These are phyloP conservation scores for Petunia axillaris DNA, from an alignment of 257 asterid genomes.

Conservation along the genomic window DNA sequence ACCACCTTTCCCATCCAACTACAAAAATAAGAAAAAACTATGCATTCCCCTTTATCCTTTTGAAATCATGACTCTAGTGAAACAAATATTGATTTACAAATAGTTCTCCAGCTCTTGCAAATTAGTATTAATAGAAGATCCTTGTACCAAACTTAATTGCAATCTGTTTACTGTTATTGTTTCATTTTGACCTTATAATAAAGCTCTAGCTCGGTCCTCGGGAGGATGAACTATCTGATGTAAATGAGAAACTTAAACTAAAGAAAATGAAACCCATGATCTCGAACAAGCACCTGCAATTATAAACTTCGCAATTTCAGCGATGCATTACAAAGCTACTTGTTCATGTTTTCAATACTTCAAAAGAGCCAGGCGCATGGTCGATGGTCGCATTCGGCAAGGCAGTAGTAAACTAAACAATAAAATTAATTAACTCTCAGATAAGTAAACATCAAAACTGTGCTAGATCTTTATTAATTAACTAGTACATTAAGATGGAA, in stretches of 20 bases:
- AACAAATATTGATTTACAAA: too few relatives aligned
- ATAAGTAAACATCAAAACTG: not conserved
- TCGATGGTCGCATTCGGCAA: not conserved
- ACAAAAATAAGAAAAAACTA: too few relatives aligned
- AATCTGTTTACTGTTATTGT: too few relatives aligned
- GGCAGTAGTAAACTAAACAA: conserved; percentile 12
- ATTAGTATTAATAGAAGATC: too few relatives aligned
- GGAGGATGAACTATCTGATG: not conserved
- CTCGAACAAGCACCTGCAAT: not conserved
- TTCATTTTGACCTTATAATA: not conserved
- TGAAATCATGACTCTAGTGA: too few relatives aligned
- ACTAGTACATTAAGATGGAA: conserved; percentile 16
- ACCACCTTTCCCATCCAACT: too few relatives aligned
- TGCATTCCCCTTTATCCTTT: too few relatives aligned
- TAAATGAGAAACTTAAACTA: not conserved
- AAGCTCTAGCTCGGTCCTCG: not conserved
- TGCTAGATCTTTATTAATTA: not conserved
- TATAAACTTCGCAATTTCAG: not conserved
- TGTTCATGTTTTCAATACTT: not conserved
- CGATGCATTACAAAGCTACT: not conserved
- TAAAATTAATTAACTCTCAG: not conserved
- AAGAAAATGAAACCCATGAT: not conserved
- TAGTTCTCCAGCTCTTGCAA: too few relatives aligned
- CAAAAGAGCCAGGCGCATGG: not conserved
- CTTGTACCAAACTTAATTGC: too few relatives aligned